Evolutionary conservation across 106 monocot genomes (phyloP), one percentile per base, ranked within the genome.

Genomic region (Dendrobium catenatum): DNA sequence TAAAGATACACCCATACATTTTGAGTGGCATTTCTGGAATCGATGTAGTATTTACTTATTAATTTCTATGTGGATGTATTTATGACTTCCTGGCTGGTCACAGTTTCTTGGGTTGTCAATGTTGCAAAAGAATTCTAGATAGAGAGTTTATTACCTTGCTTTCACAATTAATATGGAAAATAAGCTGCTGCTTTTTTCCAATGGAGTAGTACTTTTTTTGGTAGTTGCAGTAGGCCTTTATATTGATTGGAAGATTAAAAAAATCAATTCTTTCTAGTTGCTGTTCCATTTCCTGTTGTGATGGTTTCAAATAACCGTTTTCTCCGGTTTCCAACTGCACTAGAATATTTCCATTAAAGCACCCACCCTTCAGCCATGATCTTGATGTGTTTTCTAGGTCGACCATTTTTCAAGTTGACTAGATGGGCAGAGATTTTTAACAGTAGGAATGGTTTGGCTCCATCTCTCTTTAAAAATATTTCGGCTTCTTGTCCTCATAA

Each of bases 1-100:
- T 74, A 20, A 42, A 74, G 74, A 74, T 74, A 74, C 74, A 74
- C 15, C 43, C 17, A 76, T 24, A 76, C 76, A 76, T 49, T 49
- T 76, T 49, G 76, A 24, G 13, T 76, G 76, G 24, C 48, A 76
- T 76, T 49, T 24, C 76, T 76, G 49, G 47, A 76, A 49, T 42
- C 49, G 42, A 76, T 49, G 24, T 29, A 27, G 76, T 48, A 29
- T 76, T 42, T 74, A 74, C 43, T 29, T 42, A 7, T 44, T 70
- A 70, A 70, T 70, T 70, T 16, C 6, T 44, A 43, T 74, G 13
- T 74, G 42, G 42, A 74, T 74, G 74, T 43, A 42, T 74, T 74
- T 44, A 44, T n/a, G 6, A 42, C 17, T 74, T 43, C 19, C 20
- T 9, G 9, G 13, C 13, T 70, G 33, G 29, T 70, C 16, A 37